Evolutionary conservation across 371 early-diverging fungal species (phyloP).

Genomic region (Funneliformis caledonium): DNA sequence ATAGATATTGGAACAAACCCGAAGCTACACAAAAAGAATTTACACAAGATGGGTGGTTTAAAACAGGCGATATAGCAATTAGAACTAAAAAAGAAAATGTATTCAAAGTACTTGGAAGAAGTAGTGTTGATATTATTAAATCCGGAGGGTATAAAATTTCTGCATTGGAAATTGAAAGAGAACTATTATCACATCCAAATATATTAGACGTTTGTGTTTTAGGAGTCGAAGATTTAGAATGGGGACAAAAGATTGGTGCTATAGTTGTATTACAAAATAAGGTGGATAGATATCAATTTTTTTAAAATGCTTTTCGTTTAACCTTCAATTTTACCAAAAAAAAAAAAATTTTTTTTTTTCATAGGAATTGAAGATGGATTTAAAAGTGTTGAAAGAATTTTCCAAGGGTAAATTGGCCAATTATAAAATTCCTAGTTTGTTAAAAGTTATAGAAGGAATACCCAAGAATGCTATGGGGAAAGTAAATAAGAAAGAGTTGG

Average conservation of each 20-base stretch:
- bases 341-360: not conserved
- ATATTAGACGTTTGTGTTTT: constrained; percentile 78
- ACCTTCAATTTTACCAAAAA: not conserved
- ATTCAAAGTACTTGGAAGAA: constrained; percentile 79
- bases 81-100: constrained; percentile 53
- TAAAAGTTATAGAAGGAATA: constrained; percentile 57
- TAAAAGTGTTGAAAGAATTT: constrained; percentile 55
- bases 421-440: constrained; percentile 73
- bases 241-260: constrained; percentile 81
- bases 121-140: constrained; percentile 86
- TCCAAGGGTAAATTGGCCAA: constrained; percentile 66
- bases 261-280: constrained; percentile 56
- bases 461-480: constrained; percentile 92
- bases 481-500: constrained; percentile 80
- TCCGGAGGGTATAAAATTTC: constrained; percentile 88
- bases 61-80: constrained; percentile 81
- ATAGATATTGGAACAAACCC: constrained; percentile 71
- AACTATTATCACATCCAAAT: constrained; percentile 62
- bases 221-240: constrained; percentile 74
- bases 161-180: constrained; percentile 84
- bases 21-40: constrained; percentile 77
- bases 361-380: constrained; percentile 3
- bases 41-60: constrained; percentile 77
- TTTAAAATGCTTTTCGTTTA: not conserved
- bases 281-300: not conserved